phyloP scores from a whole-genome alignment of 139 green algal genomes.

The Tetradesmus lagerheimii region DNA sequence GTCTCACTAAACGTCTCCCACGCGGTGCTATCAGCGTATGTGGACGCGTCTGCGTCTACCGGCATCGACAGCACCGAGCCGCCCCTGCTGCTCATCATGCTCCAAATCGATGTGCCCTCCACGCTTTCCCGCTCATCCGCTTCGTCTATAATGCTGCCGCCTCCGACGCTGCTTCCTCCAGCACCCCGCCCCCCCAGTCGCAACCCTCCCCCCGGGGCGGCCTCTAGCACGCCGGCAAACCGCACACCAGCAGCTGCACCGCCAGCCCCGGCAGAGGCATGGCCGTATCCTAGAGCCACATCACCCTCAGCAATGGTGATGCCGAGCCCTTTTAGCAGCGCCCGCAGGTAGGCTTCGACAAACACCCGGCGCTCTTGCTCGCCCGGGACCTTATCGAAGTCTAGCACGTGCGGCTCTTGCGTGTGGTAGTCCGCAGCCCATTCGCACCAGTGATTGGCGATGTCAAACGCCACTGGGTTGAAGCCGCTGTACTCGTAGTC shows the following conservation, averaged over 20 bases:
- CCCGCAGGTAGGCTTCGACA: conserved; percentile 61
- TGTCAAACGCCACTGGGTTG: conserved; percentile 70
- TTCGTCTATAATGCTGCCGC: background rate
- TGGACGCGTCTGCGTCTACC: background rate
- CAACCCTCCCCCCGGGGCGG: background rate
- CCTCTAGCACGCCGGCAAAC: background rate
- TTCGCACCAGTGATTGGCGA: conserved; percentile 85
- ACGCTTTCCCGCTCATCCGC: background rate
- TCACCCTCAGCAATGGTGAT: background rate
- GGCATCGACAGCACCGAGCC: conserved; percentile 22
- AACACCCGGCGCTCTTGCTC: conserved; percentile 58
- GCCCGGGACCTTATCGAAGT: conserved; percentile 65
- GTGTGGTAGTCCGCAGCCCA: conserved; percentile 76
- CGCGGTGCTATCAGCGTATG: background rate
- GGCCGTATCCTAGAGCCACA: background rate
- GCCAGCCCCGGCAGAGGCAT: background rate
- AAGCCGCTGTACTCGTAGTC: conserved; percentile 79
- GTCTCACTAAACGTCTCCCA: background rate
- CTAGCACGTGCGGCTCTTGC: conserved; percentile 52
- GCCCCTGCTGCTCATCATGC: conserved; percentile 32
- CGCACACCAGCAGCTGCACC: background rate
- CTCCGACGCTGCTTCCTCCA: background rate
- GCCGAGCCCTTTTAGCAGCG: conserved; percentile 37
- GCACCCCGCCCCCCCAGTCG: background rate
- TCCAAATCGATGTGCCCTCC: background rate